Evolutionary conservation across 2,329 filamentous ascomycete species (phyloP).

Genomic region (Emergomyces pasteurianus): DNA sequence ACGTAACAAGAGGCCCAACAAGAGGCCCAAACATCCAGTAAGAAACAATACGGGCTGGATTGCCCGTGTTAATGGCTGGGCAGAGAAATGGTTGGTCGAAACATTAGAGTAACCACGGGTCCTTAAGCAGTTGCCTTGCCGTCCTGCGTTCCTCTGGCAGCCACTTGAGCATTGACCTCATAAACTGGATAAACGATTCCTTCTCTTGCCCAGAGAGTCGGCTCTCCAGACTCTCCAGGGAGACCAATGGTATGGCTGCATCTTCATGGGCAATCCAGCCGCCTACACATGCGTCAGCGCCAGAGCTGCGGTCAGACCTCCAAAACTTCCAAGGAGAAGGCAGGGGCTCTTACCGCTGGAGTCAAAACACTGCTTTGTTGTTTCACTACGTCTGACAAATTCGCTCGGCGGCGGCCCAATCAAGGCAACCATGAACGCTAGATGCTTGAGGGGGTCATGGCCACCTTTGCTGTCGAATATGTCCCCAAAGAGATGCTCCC

Average conservation of each 20-base stretch:
- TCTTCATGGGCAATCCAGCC: conserved; percentile 15
- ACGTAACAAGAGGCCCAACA: too few relatives aligned
- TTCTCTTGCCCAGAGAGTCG: conserved; percentile 19
- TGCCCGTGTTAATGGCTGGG: too few relatives aligned
- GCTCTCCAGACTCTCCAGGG: conserved; percentile 13
- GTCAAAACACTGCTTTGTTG: conserved; percentile 19
- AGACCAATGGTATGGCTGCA: conserved; percentile 13
- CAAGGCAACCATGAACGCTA: conserved; percentile 17
- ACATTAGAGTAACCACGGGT: conserved; percentile 22
- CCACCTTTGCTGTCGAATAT: conserved; percentile 13
- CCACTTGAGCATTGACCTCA: conserved; percentile 29
- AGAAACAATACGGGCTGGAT: too few relatives aligned
- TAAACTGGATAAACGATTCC: conserved; percentile 23
- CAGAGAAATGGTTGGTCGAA: too few relatives aligned
- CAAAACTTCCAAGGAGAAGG: not conserved
- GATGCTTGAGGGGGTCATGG: conserved; percentile 18
- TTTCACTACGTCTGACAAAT: conserved; percentile 19
- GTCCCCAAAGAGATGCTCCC: conserved; percentile 9
- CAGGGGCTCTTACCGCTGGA: conserved; percentile 10
- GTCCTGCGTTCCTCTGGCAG: conserved; percentile 27
- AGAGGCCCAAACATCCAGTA: too few relatives aligned
- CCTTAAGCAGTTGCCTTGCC: conserved; percentile 26
- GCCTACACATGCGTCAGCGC: conserved; percentile 11
- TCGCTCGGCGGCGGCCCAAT: conserved; percentile 17
- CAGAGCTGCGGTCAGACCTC: not conserved